Evolutionary conservation across 164 flowering plant species (phyloP).

Genomic region (Amborella trichopoda): DNA sequence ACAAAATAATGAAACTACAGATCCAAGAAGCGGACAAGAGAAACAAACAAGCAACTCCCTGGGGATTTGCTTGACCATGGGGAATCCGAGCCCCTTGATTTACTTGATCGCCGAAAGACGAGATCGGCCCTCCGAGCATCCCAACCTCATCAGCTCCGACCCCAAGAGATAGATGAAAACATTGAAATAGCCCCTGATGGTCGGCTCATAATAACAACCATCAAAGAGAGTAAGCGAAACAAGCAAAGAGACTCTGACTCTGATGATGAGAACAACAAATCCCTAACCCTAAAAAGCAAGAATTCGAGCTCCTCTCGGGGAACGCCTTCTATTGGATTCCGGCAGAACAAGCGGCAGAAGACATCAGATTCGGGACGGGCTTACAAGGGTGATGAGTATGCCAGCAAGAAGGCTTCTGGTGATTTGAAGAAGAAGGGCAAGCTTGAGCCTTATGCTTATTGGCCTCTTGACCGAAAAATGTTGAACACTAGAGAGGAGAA

Average conservation of each 20-base stretch:
- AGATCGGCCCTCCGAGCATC: constrained; percentile 63
- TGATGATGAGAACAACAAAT: constrained; percentile 35
- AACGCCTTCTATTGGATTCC: too few relatives aligned
- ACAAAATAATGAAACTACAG: too few relatives aligned
- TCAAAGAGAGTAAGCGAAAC: constrained; percentile 20
- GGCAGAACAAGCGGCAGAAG: constrained; percentile 50
- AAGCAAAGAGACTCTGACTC: constrained; percentile 12
- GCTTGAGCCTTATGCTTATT: constrained; percentile 96
- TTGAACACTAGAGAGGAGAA: constrained; percentile 91
- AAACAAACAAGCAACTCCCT: constrained; percentile 43
- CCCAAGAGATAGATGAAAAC: constrained; percentile 64
- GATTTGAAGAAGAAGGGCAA: constrained; percentile 87
- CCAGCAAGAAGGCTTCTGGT: constrained; percentile 86
- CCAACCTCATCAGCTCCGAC: constrained; percentile 25
- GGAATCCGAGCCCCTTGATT: constrained; percentile 86
- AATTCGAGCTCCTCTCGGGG: constrained; percentile 20
- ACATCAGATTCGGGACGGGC: constrained; percentile 77
- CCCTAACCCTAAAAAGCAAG: constrained; percentile 37
- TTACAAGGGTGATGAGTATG: constrained; percentile 74
- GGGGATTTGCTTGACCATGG: constrained; percentile 58
- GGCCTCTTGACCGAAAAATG: constrained; percentile 99
- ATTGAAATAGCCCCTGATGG: constrained; percentile 74
- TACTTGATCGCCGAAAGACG: constrained; percentile 68
- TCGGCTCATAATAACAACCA: constrained; percentile 65
- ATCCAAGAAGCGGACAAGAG: constrained; percentile 26